A percentile compares a stretch with the other conserved stretches of the same genome.
phyloP scores from a whole-genome alignment of 306 rosid species.

The Hippophae gyantsensis region DNA sequence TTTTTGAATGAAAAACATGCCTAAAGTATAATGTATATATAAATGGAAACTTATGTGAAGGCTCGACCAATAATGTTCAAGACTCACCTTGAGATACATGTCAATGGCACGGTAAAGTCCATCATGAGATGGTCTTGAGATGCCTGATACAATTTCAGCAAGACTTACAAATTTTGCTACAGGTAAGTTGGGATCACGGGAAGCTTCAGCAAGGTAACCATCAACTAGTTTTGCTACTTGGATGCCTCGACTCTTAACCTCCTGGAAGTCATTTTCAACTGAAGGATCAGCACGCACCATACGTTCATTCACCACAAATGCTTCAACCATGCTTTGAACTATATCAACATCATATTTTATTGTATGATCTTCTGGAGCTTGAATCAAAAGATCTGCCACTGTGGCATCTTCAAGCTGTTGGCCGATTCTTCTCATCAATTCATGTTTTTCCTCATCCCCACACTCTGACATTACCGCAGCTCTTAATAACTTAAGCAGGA shows the following conservation, averaged over 20 bases:
- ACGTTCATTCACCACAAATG: conserved; percentile 40
- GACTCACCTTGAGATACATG: conserved; percentile 70
- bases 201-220: conserved; percentile 72
- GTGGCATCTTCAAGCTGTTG: conserved; percentile 72
- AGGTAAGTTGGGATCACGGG: conserved; percentile 62
- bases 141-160: conserved; percentile 61
- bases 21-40: too few relatives aligned
- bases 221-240: conserved; percentile 80
- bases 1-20: too few relatives aligned
- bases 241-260: conserved; percentile 46
- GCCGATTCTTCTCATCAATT: conserved; percentile 56
- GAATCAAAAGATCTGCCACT: conserved; percentile 57
- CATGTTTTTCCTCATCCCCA: conserved; percentile 41
- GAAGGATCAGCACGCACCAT: conserved; percentile 31
- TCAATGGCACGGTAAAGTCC: conserved; percentile 86
- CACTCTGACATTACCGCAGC: conserved; percentile 49
- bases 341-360: conserved; percentile 43
- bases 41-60: not conserved
- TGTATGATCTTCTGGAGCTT: conserved; percentile 36
- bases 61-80: not conserved
- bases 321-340: conserved; percentile 71
- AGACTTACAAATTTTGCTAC: conserved; percentile 41
- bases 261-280: conserved; percentile 54
- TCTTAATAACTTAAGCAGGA: conserved; percentile 57
- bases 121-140: conserved; percentile 68